phyloP scores from a whole-genome alignment of 441 rosid species.

The Raphanus hybrid region DNA sequence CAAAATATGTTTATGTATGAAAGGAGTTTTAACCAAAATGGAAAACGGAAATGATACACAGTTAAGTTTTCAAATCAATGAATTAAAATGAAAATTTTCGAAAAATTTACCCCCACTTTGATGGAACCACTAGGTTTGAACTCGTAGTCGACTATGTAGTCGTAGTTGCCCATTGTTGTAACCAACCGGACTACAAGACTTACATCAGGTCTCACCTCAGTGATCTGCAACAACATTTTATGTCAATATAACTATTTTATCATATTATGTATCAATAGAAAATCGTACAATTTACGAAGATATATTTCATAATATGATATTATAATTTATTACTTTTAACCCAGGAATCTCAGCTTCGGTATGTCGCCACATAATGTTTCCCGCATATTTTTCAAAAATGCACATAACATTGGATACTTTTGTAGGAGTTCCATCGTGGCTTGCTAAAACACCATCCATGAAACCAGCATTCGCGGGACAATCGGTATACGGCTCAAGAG shows the following conservation, averaged over 20 bases:
- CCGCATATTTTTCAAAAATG: conserved; percentile 65
- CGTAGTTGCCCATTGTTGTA: conserved; percentile 63
- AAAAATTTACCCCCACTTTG: conserved; percentile 47
- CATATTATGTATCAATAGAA: neutral
- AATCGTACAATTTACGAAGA: conserved; percentile 1
- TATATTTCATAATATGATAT: conserved; percentile 39
- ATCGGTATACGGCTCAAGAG: conserved; percentile 52
- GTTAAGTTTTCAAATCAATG: neutral
- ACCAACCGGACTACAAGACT: conserved; percentile 61
- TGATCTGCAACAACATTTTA: conserved; percentile 45
- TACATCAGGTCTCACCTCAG: conserved; percentile 64
- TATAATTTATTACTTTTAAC: conserved; percentile 28
- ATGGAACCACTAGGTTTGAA: conserved; percentile 77
- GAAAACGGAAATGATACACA: neutral
- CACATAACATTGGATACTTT: conserved; percentile 53
- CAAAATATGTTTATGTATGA: too few species aligned
- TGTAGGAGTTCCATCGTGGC: conserved; percentile 50
- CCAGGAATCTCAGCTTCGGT: conserved; percentile 54
- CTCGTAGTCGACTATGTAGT: conserved; percentile 70
- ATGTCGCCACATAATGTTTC: conserved; percentile 77
- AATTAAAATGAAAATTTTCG: neutral
- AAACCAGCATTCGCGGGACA: conserved; percentile 66
- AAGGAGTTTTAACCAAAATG: too few species aligned
- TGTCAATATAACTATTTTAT: neutral
- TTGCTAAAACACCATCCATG: conserved; percentile 49